These are phyloP conservation scores for Trichoderma asperellum DNA, from an alignment of 2,329 filamentous ascomycete genomes.

Conservation along the genomic window DNA sequence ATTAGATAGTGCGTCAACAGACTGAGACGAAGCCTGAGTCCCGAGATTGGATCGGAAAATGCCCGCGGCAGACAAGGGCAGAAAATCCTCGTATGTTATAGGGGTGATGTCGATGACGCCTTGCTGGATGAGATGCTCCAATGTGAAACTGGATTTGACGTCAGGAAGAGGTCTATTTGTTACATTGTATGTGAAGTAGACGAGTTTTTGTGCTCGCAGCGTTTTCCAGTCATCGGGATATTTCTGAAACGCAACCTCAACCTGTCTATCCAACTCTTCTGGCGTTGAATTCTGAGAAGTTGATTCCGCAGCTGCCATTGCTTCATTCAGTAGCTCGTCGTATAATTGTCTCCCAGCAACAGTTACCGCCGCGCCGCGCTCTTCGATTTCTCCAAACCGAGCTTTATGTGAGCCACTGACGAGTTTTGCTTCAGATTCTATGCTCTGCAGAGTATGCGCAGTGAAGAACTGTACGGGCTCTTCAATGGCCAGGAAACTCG, in stretches of 20 bases:
- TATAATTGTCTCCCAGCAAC: slow-evolving; percentile 50
- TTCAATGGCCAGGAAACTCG: slow-evolving; percentile 57
- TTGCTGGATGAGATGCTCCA: slow-evolving; percentile 41
- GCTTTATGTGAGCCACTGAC: slow-evolving; percentile 50
- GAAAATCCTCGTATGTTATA: slow-evolving; percentile 59
- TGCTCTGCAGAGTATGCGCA: slow-evolving; percentile 27
- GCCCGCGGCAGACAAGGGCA: slow-evolving; percentile 56
- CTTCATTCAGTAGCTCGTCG: slow-evolving; percentile 46
- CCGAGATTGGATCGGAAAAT: slow-evolving; percentile 54
- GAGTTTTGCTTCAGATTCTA: neutral
- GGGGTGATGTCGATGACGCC: slow-evolving; percentile 45
- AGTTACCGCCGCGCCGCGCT: slow-evolving; percentile 56
- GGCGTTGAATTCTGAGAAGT: neutral
- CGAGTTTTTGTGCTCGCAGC: slow-evolving; percentile 43
- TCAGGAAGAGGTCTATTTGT: slow-evolving; percentile 31
- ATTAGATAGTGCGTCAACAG: slow-evolving; percentile 15
- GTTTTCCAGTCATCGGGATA: slow-evolving; percentile 49
- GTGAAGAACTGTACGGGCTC: slow-evolving; percentile 49
- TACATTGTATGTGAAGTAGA: slow-evolving; percentile 44
- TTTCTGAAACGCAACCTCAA: slow-evolving; percentile 39
- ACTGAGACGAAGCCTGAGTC: neutral
- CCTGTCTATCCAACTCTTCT: slow-evolving; percentile 31
- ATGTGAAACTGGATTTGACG: neutral
- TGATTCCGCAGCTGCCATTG: slow-evolving; percentile 32
- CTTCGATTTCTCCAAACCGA: slow-evolving; percentile 58